Conservation (phyloP, 2,329 filamentous ascomycete species). For the Pseudogymnoascus verrucosus region DNA sequence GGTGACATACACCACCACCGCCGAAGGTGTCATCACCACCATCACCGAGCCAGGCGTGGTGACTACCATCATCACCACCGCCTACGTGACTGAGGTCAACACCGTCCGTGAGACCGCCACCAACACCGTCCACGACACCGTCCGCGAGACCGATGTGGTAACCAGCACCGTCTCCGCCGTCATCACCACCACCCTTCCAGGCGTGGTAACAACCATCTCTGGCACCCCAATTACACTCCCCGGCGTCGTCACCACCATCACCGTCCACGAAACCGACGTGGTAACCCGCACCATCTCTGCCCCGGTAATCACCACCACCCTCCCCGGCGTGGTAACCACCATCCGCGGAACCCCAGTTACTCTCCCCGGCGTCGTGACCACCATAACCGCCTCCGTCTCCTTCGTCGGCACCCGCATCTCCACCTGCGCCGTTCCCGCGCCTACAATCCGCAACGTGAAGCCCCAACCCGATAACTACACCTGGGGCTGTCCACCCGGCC, state of each 20-base stretch:
- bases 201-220: too few relatives aligned
- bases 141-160: not conserved
- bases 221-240: too few relatives aligned
- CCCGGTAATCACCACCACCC: conserved; percentile 7
- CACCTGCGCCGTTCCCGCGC: not conserved
- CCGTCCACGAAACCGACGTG: not conserved
- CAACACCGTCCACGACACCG: conserved; percentile 4
- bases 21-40: not conserved
- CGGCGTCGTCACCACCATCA: too few relatives aligned
- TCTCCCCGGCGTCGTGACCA: conserved; percentile 10
- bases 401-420: not conserved
- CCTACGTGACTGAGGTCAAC: conserved; percentile 13
- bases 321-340: conserved; percentile 11
- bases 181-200: too few relatives aligned
- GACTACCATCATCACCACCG: not conserved
- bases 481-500: conserved; percentile 38
- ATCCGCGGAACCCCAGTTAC: conserved; percentile 2
- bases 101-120: not conserved
- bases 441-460: not conserved
- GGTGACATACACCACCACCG: not conserved
- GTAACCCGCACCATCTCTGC: conserved; percentile 11
- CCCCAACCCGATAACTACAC: conserved; percentile 21
- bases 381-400: conserved; percentile 7
- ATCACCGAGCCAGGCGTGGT: not conserved
- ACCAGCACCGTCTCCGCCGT: too few relatives aligned